A percentile compares a stretch with the other conserved stretches of the same genome.
phyloP scores from a whole-genome alignment of 257 asterid species.

The Fraxinus cuspidata region DNA sequence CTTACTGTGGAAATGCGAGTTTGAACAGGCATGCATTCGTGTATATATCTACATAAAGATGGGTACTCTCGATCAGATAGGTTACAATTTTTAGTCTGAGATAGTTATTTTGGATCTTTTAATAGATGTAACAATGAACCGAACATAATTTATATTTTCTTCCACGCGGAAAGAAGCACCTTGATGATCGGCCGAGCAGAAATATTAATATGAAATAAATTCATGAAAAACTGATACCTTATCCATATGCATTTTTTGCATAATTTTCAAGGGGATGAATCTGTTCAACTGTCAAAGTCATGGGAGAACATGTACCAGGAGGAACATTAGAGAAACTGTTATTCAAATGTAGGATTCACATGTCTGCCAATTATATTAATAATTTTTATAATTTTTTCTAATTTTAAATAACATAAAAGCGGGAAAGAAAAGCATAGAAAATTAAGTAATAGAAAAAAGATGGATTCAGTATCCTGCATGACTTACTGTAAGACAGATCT shows the following conservation, averaged over 20 bases:
- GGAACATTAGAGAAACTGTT: conserved; percentile 13
- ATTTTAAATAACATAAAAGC: neutral
- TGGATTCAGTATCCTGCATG: conserved; percentile 19
- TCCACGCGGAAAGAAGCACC: neutral
- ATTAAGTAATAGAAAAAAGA: neutral
- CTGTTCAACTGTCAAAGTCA: conserved; percentile 19
- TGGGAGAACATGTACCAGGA: neutral
- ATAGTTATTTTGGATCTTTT: neutral
- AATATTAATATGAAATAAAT: too few species aligned
- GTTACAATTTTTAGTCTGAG: conserved; percentile 11
- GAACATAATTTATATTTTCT: too few species aligned
- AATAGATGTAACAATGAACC: neutral
- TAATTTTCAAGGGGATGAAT: neutral
- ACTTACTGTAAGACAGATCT: conserved; percentile 36
- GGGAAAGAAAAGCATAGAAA: neutral
- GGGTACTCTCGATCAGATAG: neutral
- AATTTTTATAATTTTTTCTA: neutral
- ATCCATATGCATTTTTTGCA: neutral
- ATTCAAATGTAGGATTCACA: conserved; percentile 24
- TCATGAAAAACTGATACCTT: neutral
- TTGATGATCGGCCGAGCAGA: too few species aligned
- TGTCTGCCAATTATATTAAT: conserved; percentile 19
- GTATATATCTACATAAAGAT: neutral
- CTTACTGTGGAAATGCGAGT: neutral
- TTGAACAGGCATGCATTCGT: neutral